Evolutionary conservation across 2,329 filamentous ascomycete genomes (phyloP).

Genomic region (Albophoma yamanashiensis): DNA sequence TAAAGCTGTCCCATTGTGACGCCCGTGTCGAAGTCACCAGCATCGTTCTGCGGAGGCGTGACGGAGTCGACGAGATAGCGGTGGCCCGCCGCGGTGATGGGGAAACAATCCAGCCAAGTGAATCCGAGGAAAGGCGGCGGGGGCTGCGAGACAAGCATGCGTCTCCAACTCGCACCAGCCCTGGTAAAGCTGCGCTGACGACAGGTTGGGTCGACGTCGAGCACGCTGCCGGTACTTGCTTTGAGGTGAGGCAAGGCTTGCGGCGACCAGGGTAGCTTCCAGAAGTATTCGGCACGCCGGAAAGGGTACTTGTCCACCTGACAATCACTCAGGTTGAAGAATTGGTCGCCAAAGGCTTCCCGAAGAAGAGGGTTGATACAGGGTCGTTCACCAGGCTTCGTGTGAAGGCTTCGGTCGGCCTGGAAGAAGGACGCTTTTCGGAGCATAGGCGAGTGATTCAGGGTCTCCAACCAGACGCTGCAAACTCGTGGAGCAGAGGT

Average conservation of each 20-base stretch:
- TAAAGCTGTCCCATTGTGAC: slow-evolving; percentile 10
- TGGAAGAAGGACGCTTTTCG: slow-evolving; percentile 1
- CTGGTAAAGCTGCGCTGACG: slow-evolving; percentile 6
- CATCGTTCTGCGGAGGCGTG: not conserved
- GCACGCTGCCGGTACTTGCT: slow-evolving; percentile 3
- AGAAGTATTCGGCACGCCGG: slow-evolving; percentile 9
- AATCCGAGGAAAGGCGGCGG: slow-evolving; percentile 10
- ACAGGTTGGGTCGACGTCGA: slow-evolving; percentile 2
- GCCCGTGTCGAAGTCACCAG: slow-evolving; percentile 2
- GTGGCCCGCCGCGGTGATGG: not conserved
- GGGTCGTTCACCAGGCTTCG: not conserved
- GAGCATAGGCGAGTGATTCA: slow-evolving; percentile 1
- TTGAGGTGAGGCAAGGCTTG: not conserved
- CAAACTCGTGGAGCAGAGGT: slow-evolving; percentile 1
- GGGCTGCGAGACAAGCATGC: slow-evolving; percentile 13
- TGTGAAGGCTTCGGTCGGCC: not conserved
- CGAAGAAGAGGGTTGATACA: slow-evolving; percentile 8
- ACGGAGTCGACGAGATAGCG: slow-evolving; percentile 1
- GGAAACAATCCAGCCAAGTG: slow-evolving; percentile 5
- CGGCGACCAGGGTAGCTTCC: slow-evolving; percentile 9
- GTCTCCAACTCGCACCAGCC: slow-evolving; percentile 10
- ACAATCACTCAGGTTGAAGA: slow-evolving; percentile 6
- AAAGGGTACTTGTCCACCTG: slow-evolving; percentile 3
- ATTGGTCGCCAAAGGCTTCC: slow-evolving; percentile 9
- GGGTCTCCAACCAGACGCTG: slow-evolving; percentile 1